Evolutionary conservation across 116 monocot species (phyloP), one percentile per base, ranked within the genome.

Genomic region (Phalaenopsis hybrid): DNA sequence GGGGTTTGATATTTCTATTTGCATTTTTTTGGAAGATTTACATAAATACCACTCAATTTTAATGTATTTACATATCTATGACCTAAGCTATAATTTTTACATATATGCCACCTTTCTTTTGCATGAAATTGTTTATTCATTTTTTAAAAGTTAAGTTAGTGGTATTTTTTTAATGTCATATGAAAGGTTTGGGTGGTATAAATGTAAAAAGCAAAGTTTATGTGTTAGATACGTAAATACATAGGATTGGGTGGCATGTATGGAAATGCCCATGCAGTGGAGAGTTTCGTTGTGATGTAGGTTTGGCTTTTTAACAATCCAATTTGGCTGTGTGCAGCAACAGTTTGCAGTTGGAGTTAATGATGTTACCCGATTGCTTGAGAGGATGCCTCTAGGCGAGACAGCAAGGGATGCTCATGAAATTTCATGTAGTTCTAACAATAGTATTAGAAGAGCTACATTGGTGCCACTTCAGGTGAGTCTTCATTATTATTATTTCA

Each of bases 281-380:
- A 57, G 48, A 43, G 78, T 15, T 82, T 23, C 7, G 25, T 7
- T 57, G 48, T 74, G 23, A 5, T 79, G 31, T 74, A 61, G 41
- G 5, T 11, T 61, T 9, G 13, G 37, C 11, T 12, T 73, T 41
- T 12, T 80, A 7, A n/a, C 50, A 12, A 45, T 75, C 51, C 18
- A 44, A 57, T 76, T 50, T 18, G 58, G 21, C 5, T 74, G 21
- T 37, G 5, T 90, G 87, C 78, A 94, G 96, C 89, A 88, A 87
- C 96, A 94, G 78, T 96, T 96, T 81, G 89, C 92, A 33, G 81
- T 96, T 44, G 96, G 96, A 17, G 89, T 94, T 46, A 96, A 94
- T 81, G 96, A 96, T 48, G 94, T 94, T 7, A 94, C 96, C 10
- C 85, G 96, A 10, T 88, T 88, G 76, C 89, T 96, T 15, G 96